Percentiles rank a stretch among this genome's conserved stretches.
These are phyloP conservation scores for Verticillium nonalfalfae DNA, from an alignment of 2,329 filamentous ascomycete genomes.

Conservation along the genomic window DNA sequence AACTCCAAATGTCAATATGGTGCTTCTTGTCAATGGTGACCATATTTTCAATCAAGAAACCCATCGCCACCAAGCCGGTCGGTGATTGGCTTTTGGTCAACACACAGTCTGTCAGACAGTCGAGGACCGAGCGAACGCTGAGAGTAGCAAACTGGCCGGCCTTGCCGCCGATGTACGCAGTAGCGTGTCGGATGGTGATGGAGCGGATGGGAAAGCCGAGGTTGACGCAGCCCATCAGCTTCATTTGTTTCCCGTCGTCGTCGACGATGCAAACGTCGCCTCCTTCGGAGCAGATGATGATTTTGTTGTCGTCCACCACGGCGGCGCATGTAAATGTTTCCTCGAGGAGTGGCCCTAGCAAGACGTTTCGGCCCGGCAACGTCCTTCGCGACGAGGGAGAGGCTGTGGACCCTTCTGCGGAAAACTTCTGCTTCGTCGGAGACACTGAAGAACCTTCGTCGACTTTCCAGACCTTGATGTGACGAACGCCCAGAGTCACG, in stretches of 20 bases:
- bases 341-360: slow-evolving; percentile 77
- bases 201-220: slow-evolving; percentile 64
- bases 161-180: slow-evolving; percentile 63
- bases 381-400: slow-evolving; percentile 53
- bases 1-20: slow-evolving; percentile 63
- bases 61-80: slow-evolving; percentile 57
- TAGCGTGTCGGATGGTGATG: slow-evolving; percentile 52
- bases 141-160: slow-evolving; percentile 52
- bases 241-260: slow-evolving; percentile 66
- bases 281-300: slow-evolving; percentile 79
- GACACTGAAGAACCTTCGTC: slow-evolving; percentile 58
- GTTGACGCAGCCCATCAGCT: slow-evolving; percentile 59
- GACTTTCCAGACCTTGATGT: slow-evolving; percentile 89
- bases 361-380: slow-evolving; percentile 77
- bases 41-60: slow-evolving; percentile 59
- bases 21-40: slow-evolving; percentile 71
- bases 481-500: slow-evolving; percentile 81
- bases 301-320: slow-evolving; percentile 63
- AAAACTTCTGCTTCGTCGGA: slow-evolving; percentile 56
- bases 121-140: slow-evolving; percentile 41
- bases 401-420: slow-evolving; percentile 18
- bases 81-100: slow-evolving; percentile 29
- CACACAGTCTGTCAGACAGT: slow-evolving; percentile 30
- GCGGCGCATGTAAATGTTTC: slow-evolving; percentile 76
- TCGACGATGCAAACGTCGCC: slow-evolving; percentile 88